These are phyloP conservation scores for Parmelia sp. DNA, from an alignment of 495 filamentous ascomycete genomes.

Conservation along the genomic window DNA sequence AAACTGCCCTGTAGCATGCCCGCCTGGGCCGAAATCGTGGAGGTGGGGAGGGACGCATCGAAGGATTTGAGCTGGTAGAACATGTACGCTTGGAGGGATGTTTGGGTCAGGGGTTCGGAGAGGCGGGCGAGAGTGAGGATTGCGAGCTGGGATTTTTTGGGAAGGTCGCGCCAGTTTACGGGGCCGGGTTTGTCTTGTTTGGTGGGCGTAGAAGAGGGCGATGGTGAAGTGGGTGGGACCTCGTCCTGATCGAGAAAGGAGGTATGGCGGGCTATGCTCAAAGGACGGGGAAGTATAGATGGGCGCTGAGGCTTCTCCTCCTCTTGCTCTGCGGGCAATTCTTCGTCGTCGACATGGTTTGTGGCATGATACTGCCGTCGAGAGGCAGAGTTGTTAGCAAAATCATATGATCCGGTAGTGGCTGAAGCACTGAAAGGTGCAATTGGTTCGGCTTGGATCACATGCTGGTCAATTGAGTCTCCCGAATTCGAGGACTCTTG, in stretches of 20 bases:
- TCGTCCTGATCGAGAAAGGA: slow-evolving; percentile 18
- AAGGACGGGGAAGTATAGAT: slow-evolving; percentile 10
- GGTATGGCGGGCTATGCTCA: slow-evolving; percentile 14
- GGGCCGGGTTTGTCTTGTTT: slow-evolving; percentile 34
- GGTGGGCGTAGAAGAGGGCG: background rate
- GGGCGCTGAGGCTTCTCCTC: slow-evolving; percentile 8
- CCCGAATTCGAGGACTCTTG: slow-evolving; percentile 11
- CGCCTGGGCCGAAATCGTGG: slow-evolving; percentile 67
- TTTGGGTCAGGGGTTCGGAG: slow-evolving; percentile 35
- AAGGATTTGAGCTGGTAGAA: slow-evolving; percentile 74
- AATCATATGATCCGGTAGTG: background rate
- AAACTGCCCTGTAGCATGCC: slow-evolving; percentile 75
- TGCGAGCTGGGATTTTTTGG: slow-evolving; percentile 65
- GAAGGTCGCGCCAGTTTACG: slow-evolving; percentile 63
- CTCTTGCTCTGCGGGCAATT: background rate
- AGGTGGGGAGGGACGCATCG: slow-evolving; percentile 54
- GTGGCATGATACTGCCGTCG: background rate
- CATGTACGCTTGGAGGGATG: slow-evolving; percentile 61
- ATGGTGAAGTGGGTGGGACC: background rate
- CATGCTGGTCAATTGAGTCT: background rate
- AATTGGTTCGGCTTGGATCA: too few species aligned
- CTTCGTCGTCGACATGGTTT: background rate
- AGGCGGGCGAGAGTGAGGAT: slow-evolving; percentile 69
- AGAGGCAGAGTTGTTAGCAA: background rate
- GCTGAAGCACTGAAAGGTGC: background rate